Percentiles rank a stretch among this genome's conserved stretches.
These are phyloP conservation scores for Teratosphaeriaceae sp. DNA, from an alignment of 2,329 filamentous ascomycete genomes.

Conservation along the genomic window DNA sequence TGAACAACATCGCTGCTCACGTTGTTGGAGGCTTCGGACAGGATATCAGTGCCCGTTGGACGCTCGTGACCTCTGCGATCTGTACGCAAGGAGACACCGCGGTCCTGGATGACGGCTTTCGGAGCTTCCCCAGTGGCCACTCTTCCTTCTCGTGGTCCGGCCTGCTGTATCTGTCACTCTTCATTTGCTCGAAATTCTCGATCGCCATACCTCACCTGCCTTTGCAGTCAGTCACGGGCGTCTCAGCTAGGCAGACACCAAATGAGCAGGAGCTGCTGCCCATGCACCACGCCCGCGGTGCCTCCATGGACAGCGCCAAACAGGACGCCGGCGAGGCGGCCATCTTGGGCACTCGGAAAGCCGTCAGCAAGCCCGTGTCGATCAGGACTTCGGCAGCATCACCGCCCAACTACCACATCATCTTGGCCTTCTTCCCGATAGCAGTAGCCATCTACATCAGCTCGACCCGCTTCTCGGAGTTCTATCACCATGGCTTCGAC, in stretches of 20 bases:
- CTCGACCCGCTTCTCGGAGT: slow-evolving; percentile 82
- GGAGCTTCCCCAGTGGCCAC: slow-evolving; percentile 76
- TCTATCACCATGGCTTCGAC: slow-evolving; percentile 87
- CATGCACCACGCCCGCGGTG: slow-evolving; percentile 20
- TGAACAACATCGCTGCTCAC: slow-evolving; percentile 56
- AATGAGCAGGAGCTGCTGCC: slow-evolving; percentile 20
- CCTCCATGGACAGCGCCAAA: slow-evolving; percentile 11
- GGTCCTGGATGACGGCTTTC: slow-evolving; percentile 72
- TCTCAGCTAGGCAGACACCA: background rate
- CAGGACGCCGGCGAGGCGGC: slow-evolving; percentile 4
- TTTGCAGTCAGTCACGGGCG: slow-evolving; percentile 34
- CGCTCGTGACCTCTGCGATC: slow-evolving; percentile 59
- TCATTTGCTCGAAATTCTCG: slow-evolving; percentile 65
- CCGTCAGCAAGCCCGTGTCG: slow-evolving; percentile 20
- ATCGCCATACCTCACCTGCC: slow-evolving; percentile 65
- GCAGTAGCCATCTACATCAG: slow-evolving; percentile 72
- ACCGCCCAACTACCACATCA: slow-evolving; percentile 72
- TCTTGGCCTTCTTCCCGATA: slow-evolving; percentile 63
- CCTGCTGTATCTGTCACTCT: slow-evolving; percentile 63
- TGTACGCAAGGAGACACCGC: slow-evolving; percentile 67
- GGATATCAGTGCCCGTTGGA: slow-evolving; percentile 60
- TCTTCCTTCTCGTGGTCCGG: slow-evolving; percentile 73
- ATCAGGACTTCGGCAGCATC: slow-evolving; percentile 65
- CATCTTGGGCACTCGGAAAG: background rate
- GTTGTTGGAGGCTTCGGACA: slow-evolving; percentile 79